Evolutionary conservation across 495 filamentous ascomycete species (phyloP).

Genomic region (Podospora australis): DNA sequence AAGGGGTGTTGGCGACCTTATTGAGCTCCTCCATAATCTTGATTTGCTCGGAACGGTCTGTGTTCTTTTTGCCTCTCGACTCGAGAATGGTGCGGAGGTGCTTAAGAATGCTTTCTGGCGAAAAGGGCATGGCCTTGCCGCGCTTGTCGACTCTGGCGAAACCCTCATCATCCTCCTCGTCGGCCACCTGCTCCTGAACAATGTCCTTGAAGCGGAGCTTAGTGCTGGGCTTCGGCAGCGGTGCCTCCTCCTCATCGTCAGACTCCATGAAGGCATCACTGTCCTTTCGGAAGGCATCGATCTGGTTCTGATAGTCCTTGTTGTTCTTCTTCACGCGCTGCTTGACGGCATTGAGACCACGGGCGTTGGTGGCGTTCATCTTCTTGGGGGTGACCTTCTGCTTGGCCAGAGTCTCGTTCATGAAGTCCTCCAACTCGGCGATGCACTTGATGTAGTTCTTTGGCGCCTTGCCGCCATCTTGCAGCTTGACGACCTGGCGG

Average conservation of each 20-base stretch:
- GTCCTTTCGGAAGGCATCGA: slow-evolving; percentile 80
- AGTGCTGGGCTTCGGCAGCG: slow-evolving; percentile 34
- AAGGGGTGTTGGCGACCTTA: slow-evolving; percentile 80
- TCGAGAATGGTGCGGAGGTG: slow-evolving; percentile 89
- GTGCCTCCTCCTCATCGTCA: slow-evolving; percentile 69
- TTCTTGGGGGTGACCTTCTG: slow-evolving; percentile 95
- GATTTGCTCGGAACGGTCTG: slow-evolving; percentile 90
- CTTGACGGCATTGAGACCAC: slow-evolving; percentile 92
- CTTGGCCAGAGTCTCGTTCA: slow-evolving; percentile 89
- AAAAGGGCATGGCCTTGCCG: slow-evolving; percentile 81
- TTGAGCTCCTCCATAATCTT: slow-evolving; percentile 92
- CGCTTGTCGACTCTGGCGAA: slow-evolving; percentile 81
- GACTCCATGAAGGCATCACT: slow-evolving; percentile 83
- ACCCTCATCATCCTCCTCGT: slow-evolving; percentile 72
- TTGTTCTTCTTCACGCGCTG: slow-evolving; percentile 98
- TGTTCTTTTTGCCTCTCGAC: slow-evolving; percentile 97
- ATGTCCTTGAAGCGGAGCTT: slow-evolving; percentile 34
- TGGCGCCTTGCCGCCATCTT: slow-evolving; percentile 67
- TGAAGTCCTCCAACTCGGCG: slow-evolving; percentile 88
- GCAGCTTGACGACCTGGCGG: slow-evolving; percentile 74
- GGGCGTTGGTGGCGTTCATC: slow-evolving; percentile 94
- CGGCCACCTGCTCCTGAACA: slow-evolving; percentile 19
- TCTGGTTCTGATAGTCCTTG: slow-evolving; percentile 81
- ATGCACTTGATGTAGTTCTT: slow-evolving; percentile 90
- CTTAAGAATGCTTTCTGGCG: slow-evolving; percentile 96